Evolutionary conservation across 2,329 filamentous ascomycete species (phyloP), one percentile per base, ranked within the genome.

Genomic region (Clonostachys rhizophaga): DNA sequence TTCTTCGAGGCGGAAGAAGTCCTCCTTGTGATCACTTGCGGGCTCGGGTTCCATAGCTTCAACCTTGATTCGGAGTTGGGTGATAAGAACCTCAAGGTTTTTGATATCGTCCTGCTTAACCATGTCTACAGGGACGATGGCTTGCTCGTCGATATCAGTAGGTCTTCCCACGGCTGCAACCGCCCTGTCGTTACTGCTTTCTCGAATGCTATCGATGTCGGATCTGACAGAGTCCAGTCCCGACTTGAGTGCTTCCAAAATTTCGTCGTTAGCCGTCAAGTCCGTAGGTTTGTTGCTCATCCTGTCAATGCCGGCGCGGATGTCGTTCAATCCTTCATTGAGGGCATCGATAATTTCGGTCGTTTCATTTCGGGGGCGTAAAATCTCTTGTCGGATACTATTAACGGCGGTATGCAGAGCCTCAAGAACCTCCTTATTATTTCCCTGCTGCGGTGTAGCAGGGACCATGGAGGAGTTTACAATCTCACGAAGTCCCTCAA

Each of bases 331-430:
- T 3, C 91, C 91, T 63, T 96, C 91, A 49, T 95, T 91, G 46
- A 97, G 74, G 1, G 91, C 88, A 60, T 96, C 90, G 2, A 97
- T 75, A 11, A 96, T 88, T 59, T 96, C 91, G 45, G 90, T 87
- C 0, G 90, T 92, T 53, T 91, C 89, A 14, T 77, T 72, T 41
- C 79, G 72, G 4, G 79, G 78, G 13, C 79, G 72, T 8, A 85
- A 85, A 44, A 96, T 79, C 54, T 96, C 91, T 14, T 80, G 75
- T 6, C 89, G 81, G 34, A 96, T 76, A 40, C 78, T 80, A 50
- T 88, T 87, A 36, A 96, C 76, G 3, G 91, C 89, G 41, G 79
- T 81, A 33, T 79, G 83, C 4, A 92, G 70, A 10, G 83, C 81
- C 50, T 87, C 79, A 2, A 95, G 75, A 24, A 92, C 77, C 44